Evolutionary conservation across 164 flowering plant genomes (phyloP).

Genomic region (Euptelea pleiosperma): DNA sequence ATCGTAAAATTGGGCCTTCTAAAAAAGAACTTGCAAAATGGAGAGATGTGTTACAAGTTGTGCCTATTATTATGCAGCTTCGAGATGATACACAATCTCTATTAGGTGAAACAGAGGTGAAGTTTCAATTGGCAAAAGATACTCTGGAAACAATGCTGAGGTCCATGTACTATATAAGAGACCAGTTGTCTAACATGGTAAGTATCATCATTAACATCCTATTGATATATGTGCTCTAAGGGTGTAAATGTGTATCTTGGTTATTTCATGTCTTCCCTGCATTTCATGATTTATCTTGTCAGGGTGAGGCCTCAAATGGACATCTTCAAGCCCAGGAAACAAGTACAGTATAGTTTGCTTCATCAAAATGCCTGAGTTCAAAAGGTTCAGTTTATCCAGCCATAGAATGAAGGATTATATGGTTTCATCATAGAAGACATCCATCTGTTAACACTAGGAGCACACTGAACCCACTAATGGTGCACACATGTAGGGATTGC

Average conservation of each 20-base stretch:
- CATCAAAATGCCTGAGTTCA: background rate
- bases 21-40: too few species aligned
- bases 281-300: slow-evolving; percentile 3
- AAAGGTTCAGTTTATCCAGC: background rate
- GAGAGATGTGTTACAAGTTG: too few species aligned
- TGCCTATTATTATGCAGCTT: slow-evolving; percentile 59
- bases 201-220: background rate
- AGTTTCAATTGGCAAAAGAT: slow-evolving; percentile 60
- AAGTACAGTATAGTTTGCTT: slow-evolving; percentile 10
- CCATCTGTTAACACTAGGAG: too few species aligned
- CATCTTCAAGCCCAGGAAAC: slow-evolving; percentile 12
- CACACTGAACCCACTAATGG: too few species aligned
- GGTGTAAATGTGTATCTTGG: background rate
- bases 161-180: slow-evolving; percentile 57
- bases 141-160: slow-evolving; percentile 52
- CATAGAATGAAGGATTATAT: too few species aligned
- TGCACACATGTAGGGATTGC: background rate
- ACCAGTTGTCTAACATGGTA: slow-evolving; percentile 38
- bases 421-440: too few species aligned
- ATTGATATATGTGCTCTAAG: background rate
- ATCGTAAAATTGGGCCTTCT: too few species aligned
- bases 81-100: slow-evolving; percentile 41
- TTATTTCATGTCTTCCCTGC: background rate
- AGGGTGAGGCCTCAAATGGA: slow-evolving; percentile 12
- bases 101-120: slow-evolving; percentile 47